These are phyloP conservation scores for Colletotrichum gigasporum DNA, from an alignment of 2,329 filamentous ascomycete species.

Conservation along the genomic window DNA sequence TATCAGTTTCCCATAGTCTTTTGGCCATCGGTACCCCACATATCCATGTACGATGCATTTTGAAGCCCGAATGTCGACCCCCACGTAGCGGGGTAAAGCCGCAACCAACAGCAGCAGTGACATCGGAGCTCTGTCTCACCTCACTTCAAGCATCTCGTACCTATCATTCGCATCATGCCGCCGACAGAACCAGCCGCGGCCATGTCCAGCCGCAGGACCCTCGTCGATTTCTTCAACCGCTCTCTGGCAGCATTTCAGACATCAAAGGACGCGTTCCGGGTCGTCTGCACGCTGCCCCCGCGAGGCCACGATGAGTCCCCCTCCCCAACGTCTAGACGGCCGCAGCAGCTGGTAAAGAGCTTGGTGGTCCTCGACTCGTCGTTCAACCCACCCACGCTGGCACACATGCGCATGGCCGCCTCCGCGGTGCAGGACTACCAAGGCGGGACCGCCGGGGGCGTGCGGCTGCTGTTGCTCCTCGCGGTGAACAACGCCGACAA, in stretches of 20 bases:
- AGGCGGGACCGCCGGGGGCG: conserved; percentile 1
- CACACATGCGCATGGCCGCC: conserved; percentile 66
- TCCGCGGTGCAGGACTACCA: conserved; percentile 51
- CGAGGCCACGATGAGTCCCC: conserved; percentile 10
- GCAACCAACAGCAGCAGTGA: neutral
- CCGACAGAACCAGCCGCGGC: neutral
- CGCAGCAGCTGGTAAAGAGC: conserved; percentile 31
- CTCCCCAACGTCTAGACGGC: conserved; percentile 33
- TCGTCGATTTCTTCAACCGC: conserved; percentile 53
- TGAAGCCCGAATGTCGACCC: too few relatives aligned
- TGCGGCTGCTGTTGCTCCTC: conserved; percentile 66
- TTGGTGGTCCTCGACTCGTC: conserved; percentile 73
- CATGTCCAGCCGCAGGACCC: conserved; percentile 35
- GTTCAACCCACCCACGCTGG: conserved; percentile 74
- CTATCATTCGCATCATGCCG: neutral
- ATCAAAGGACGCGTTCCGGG: conserved; percentile 52
- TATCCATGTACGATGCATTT: too few relatives aligned
- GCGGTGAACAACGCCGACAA: conserved; percentile 75
- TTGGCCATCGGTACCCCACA: too few relatives aligned
- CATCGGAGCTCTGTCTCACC: neutral
- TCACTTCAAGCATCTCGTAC: neutral
- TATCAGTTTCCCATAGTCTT: too few relatives aligned
- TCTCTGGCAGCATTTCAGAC: conserved; percentile 55
- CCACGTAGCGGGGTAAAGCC: conserved; percentile 30
- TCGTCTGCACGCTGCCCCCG: conserved; percentile 53